Evolutionary conservation across 139 green algal genomes (phyloP).

Genomic region (Chlorella sp.): DNA sequence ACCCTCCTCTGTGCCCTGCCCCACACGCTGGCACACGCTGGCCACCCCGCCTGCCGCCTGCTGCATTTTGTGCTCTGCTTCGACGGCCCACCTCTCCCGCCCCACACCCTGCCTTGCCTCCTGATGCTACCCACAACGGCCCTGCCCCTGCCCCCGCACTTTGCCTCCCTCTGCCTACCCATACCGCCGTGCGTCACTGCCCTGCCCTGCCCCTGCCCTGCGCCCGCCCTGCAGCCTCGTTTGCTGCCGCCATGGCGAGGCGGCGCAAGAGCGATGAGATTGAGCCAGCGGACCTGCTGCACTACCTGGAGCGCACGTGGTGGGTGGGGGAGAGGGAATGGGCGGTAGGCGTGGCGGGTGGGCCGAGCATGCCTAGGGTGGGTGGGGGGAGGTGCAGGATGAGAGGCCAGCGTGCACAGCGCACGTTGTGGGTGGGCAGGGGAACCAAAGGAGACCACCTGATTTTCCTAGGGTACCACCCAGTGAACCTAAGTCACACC

Average conservation of each 20-base stretch:
- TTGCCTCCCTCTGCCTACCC: not conserved
- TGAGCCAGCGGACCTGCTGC: conserved; percentile 41
- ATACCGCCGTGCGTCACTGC: not conserved
- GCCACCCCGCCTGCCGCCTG: too few relatives aligned
- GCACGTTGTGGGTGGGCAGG: too few relatives aligned
- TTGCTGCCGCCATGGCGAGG: conserved; percentile 43
- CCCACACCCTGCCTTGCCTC: too few relatives aligned
- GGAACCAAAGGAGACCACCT: too few relatives aligned
- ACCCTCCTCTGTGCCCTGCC: not conserved
- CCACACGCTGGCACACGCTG: not conserved
- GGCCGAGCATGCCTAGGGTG: not conserved
- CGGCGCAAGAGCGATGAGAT: conserved; percentile 30
- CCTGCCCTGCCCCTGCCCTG: too few relatives aligned
- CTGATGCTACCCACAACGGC: not conserved
- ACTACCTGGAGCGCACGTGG: conserved; percentile 51
- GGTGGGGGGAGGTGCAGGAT: not conserved
- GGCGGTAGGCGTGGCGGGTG: too few relatives aligned
- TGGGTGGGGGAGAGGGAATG: conserved; percentile 1
- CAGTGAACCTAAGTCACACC: too few relatives aligned
- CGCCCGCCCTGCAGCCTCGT: conserved; percentile 13
- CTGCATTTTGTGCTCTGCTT: not conserved
- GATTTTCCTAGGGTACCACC: too few relatives aligned
- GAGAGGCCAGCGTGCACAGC: too few relatives aligned
- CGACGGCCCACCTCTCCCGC: not conserved
- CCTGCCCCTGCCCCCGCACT: not conserved